Percentiles rank a stretch among this genome's conserved stretches.
Evolutionary conservation across 164 flowering plant species (phyloP).

Genomic region (Umbellularia californica): DNA sequence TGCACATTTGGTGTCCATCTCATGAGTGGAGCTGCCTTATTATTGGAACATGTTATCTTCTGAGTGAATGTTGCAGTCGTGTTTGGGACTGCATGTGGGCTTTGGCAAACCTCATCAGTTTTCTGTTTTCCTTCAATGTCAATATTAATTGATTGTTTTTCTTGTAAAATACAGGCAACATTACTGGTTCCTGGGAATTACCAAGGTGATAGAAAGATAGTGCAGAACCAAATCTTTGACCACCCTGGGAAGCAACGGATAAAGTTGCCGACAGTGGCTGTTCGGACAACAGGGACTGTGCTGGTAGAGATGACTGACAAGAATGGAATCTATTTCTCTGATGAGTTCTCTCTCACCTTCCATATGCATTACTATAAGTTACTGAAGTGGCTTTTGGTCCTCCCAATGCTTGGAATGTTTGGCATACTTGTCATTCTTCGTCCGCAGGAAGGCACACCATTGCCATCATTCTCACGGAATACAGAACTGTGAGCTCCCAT

Average conservation of each 20-base stretch:
- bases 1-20: background rate
- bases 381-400: slow-evolving; percentile 91
- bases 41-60: background rate
- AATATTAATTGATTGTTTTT: background rate
- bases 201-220: slow-evolving; percentile 86
- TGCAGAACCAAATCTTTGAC: slow-evolving; percentile 52
- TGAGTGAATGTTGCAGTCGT: background rate
- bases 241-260: slow-evolving; percentile 66
- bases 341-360: slow-evolving; percentile 94
- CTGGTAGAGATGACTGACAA: slow-evolving; percentile 93
- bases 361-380: slow-evolving; percentile 91
- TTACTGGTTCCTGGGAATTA: slow-evolving; percentile 95
- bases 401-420: slow-evolving; percentile 99
- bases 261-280: slow-evolving; percentile 80
- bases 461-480: slow-evolving; percentile 96
- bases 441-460: slow-evolving; percentile 83
- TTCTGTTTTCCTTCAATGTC: background rate
- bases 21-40: background rate
- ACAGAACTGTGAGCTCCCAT: slow-evolving; percentile 47
- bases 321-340: slow-evolving; percentile 82
- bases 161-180: slow-evolving; percentile 47
- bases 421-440: slow-evolving; percentile 85
- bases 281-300: slow-evolving; percentile 90
- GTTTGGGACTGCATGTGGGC: background rate
- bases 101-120: background rate